A percentile compares a stretch with the other conserved stretches of the same genome.
Evolutionary conservation across 2,329 filamentous ascomycete genomes (phyloP).

Genomic region (Sclerotinia nivalis): DNA sequence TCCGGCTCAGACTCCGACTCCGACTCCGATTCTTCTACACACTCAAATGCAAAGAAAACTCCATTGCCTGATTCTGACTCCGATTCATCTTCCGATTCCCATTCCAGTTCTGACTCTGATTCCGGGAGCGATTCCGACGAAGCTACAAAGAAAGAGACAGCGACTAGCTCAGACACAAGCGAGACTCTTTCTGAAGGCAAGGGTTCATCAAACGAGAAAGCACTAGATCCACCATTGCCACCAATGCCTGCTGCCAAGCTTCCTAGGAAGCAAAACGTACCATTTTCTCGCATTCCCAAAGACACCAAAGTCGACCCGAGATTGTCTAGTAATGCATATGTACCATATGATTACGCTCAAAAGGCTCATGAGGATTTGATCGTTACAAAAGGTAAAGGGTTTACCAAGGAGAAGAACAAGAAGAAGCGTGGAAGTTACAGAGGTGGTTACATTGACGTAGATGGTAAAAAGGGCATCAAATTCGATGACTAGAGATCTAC

Average conservation of each 20-base stretch:
- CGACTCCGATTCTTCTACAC: constrained; percentile 35
- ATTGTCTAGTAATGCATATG: constrained; percentile 77
- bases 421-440: constrained; percentile 90
- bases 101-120: constrained; percentile 37
- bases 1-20: constrained; percentile 40
- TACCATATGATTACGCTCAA: constrained; percentile 84
- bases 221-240: constrained; percentile 41
- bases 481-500: constrained; percentile 74
- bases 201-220: constrained; percentile 29
- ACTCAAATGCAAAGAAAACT: constrained; percentile 37
- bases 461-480: constrained; percentile 82
- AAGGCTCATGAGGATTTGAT: constrained; percentile 85
- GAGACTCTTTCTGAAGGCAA: constrained; percentile 39
- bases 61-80: constrained; percentile 38
- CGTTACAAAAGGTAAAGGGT: constrained; percentile 91
- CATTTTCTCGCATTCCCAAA: constrained; percentile 75
- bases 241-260: constrained; percentile 40
- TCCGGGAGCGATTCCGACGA: constrained; percentile 48
- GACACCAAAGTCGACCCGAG: constrained; percentile 66
- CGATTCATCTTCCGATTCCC: constrained; percentile 43
- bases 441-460: constrained; percentile 83
- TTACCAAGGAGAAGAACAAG: constrained; percentile 99
- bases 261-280: constrained; percentile 59
- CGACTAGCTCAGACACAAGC: constrained; percentile 38
- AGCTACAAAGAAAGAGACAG: constrained; percentile 46